Evolutionary conservation across 2,329 filamentous ascomycete genomes (phyloP).

Genomic region (Xylaria multiplex): DNA sequence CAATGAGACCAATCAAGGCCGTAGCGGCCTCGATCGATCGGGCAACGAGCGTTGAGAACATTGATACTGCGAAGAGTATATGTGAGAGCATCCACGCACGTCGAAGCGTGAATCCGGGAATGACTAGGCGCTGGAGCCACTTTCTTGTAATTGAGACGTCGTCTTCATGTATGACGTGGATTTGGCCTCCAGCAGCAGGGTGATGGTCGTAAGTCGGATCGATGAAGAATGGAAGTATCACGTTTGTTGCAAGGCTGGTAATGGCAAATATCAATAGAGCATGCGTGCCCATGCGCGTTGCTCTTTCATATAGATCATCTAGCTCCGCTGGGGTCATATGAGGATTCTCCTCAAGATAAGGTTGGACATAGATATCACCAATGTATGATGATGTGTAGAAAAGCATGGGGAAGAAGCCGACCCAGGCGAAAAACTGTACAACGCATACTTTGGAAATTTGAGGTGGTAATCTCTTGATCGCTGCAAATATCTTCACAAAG

Average conservation of each 20-base stretch:
- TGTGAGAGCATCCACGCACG: constrained; percentile 88
- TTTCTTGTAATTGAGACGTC: constrained; percentile 52
- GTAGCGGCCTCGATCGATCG: constrained; percentile 76
- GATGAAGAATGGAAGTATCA: constrained; percentile 86
- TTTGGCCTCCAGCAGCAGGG: constrained; percentile 46
- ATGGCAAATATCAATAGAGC: constrained; percentile 89
- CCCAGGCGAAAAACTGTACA: constrained; percentile 88
- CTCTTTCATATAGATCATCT: constrained; percentile 82
- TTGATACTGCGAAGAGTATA: constrained; percentile 82
- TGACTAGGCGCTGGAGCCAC: constrained; percentile 71
- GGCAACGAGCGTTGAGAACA: constrained; percentile 86
- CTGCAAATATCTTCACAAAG: constrained; percentile 80
- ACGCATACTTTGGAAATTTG: constrained; percentile 85
- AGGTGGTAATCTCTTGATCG: constrained; percentile 80
- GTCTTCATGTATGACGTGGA: constrained; percentile 42
- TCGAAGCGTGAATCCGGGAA: constrained; percentile 86
- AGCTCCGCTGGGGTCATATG: constrained; percentile 80
- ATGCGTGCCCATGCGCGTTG: constrained; percentile 87
- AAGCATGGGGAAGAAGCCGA: constrained; percentile 94
- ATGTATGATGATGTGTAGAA: constrained; percentile 97
- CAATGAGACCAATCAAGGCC: constrained; percentile 80
- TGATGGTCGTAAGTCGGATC: constrained; percentile 77
- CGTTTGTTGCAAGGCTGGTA: constrained; percentile 82
- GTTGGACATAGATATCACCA: constrained; percentile 90
- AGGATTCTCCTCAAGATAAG: constrained; percentile 79